Base-by-base conservation (phyloP, 805 yeast genomes). In the Myxozyma nipponensis region DNA sequence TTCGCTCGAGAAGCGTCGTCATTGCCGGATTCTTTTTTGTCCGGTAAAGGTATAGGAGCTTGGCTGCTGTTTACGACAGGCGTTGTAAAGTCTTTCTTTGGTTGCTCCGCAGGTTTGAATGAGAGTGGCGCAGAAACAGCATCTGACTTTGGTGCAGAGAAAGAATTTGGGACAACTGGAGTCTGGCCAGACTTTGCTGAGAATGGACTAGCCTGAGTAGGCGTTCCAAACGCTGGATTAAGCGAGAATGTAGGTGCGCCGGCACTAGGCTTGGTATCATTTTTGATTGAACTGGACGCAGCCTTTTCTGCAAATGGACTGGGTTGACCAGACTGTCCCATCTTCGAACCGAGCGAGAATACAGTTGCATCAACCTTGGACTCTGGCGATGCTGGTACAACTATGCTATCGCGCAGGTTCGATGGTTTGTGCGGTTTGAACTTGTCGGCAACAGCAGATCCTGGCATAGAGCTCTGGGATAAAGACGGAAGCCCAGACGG, bases 371-470 rank as follows among this genome's bases (percentile, higher is more conserved):
- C n/a, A n/a, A n/a, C n/a, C n/a, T n/a, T n/a, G 7, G 32, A 28
- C 32, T 28, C 32, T 2, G 54, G 54, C 36, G 44, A 44, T 37
- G 32, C 42, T n/a, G 48, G 53, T 44, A 39, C 37, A 4, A 54
- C 50, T 2, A 52, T 22, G 39, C 58, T 54, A 25, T 54, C 53
- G 7, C 57, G 49, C 42, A 54, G 36, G 10, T 26, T 13, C 7
- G 58, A 54, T n/a, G 58, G 41, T 32, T 22, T 25, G 4, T 42
- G 3, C 13, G 58, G 58, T 46, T 47, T 50, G 42, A 54, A 54
- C 35, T 44, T 39, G 2, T 34, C 50, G 22, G 28, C 9, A 32
- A 17, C 30, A 2, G 49, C 32, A 4, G 52, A 17, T n/a, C n/a
- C n/a, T n/a, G n/a, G n/a, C n/a, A n/a, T n/a, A n/a, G n/a, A n/a